Evolutionary conservation across 768 basidiomycete genomes (phyloP), one percentile per base, ranked within the genome.

Genomic region (Phylloporus sp.): DNA sequence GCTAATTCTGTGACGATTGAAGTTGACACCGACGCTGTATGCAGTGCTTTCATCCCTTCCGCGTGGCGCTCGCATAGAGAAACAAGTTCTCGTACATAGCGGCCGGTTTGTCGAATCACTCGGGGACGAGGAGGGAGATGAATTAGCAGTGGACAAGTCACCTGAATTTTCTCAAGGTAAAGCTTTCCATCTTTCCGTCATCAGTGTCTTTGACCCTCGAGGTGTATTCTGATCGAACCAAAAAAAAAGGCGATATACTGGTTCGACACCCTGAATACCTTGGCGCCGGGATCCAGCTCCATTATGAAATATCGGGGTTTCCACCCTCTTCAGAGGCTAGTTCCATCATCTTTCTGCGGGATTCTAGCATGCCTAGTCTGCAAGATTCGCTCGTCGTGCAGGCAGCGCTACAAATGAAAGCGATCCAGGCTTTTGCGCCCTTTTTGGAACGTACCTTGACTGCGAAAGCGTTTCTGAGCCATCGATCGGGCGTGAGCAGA

Each of bases 61-160:
- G 0, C 88, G 85, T 56, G 74, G 71, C 44, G 90, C 87, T 2
- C 62, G 78, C 27, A 58, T 90, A 10, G 90, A 92, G 62, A 89
- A 88, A 55, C 89, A 91, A 59, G 79, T 83, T 2, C 52, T 87
- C 7, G 60, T 81, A 10, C 86, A 90, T 56, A 87, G 83, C 0
- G 84, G 86, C 4, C 75, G 77, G 28, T 76, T 73, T 46, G 51
- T 63, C n/a, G 55, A 44, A 9, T 29, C 49, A 9, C 28, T 31
- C 28, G 52, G 38, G 8, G 36, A 38, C 14, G 77, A 77, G 28
- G 78, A 77, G 26, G 77, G 40, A n/a, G 61, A 73, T 26, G 72
- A 69, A n/a, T 24, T 50, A 1, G 59, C 59, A 5, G 60, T 72
- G 36, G 55, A 65, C 9, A 58, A 58, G 24, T 46, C 54, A 15